Percentiles rank a stretch among this genome's conserved stretches.
Evolutionary conservation across 192 early-diverging fungal species (phyloP).

Genomic region (Polychytrium aggregatum): DNA sequence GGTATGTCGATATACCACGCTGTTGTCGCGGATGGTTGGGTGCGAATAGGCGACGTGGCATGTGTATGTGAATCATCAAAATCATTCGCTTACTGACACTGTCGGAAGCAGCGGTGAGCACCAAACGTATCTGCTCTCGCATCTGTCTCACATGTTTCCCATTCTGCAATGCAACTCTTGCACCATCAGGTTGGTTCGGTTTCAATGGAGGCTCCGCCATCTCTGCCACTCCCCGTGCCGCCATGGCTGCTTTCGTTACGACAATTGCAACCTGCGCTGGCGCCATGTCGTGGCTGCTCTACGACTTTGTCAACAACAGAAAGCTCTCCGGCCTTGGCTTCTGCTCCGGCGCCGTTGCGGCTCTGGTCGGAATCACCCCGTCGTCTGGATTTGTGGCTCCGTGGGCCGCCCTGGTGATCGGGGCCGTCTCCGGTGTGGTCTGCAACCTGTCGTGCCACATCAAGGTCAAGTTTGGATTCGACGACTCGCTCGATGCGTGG

Average conservation of each 20-base stretch:
- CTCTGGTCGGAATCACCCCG: conserved; percentile 87
- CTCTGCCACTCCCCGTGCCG: conserved; percentile 71
- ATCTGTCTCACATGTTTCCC: no score
- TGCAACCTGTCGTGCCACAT: conserved; percentile 76
- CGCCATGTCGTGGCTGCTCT: conserved; percentile 70
- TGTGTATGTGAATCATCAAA: no score
- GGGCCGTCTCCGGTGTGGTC: conserved; percentile 53
- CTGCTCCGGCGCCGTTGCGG: conserved; percentile 89
- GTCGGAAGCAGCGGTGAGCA: no score
- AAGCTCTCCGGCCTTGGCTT: conserved; percentile 86
- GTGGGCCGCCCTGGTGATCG: conserved; percentile 72
- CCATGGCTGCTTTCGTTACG: conserved; percentile 73
- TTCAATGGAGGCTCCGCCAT: conserved; percentile 89
- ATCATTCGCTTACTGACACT: no score
- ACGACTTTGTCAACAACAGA: conserved; percentile 63
- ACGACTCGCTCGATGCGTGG: conserved; percentile 85
- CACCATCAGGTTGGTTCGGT: conserved; percentile 92
- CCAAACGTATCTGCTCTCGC: no score
- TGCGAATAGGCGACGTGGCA: no score
- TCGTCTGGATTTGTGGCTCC: conserved; percentile 78
- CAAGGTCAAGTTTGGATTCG: conserved; percentile 78
- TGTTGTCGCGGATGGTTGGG: no score
- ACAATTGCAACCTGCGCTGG: conserved; percentile 75
- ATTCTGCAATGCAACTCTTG: no score
- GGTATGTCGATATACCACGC: no score